Conservation (phyloP, 148 eudicot species). For the Dysphania ambrosioides region DNA sequence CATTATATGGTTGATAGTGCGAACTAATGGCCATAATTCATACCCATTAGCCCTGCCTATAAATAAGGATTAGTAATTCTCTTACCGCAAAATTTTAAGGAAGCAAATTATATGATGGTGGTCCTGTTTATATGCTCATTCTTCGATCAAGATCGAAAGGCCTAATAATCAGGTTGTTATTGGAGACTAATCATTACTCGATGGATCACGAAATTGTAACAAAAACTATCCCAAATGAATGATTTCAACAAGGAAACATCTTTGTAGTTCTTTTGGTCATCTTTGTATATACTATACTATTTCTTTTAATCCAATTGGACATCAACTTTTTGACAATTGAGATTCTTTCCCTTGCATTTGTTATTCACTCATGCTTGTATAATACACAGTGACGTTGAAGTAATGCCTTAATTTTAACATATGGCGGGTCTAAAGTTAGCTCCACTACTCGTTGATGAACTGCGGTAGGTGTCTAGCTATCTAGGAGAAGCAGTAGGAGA, state of each 20-base stretch:
- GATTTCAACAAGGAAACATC: background rate
- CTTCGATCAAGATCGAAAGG: background rate
- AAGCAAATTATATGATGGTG: background rate
- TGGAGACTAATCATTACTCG: conserved; percentile 6
- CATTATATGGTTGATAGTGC: too few relatives aligned
- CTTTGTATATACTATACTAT: background rate
- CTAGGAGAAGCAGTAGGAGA: conserved; percentile 11
- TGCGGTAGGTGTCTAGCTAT: background rate
- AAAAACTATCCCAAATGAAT: conserved; percentile 2
- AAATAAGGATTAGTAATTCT: too few relatives aligned
- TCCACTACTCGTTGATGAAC: background rate
- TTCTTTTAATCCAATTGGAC: background rate
- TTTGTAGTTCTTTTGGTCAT: background rate
- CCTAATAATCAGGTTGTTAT: conserved; percentile 13
- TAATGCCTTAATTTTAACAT: too few relatives aligned
- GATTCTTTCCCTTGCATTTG: conserved; percentile 22
- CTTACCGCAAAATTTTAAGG: too few relatives aligned
- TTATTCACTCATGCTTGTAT: background rate
- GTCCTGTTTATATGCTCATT: background rate
- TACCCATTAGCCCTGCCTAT: too few relatives aligned
- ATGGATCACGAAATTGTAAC: background rate
- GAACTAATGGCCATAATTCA: too few relatives aligned
- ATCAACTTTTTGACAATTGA: conserved; percentile 27
- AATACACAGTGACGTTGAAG: too few relatives aligned
- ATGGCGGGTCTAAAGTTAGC: too few relatives aligned